Conservation (phyloP, 202 grass and related monocot genomes). For the Miscanthus sacchariflorus region DNA sequence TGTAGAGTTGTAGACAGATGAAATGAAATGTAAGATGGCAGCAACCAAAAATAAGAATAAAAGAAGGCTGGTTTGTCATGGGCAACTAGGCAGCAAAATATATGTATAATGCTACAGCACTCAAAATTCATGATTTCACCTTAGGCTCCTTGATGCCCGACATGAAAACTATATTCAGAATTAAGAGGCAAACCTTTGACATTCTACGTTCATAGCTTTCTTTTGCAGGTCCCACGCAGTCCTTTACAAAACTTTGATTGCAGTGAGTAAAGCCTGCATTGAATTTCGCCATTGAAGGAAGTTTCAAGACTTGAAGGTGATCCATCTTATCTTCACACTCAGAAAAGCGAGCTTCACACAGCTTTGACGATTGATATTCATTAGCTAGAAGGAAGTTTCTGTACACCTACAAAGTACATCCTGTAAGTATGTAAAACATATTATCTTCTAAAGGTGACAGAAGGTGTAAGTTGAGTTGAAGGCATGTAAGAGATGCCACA, state of each 20-base stretch:
- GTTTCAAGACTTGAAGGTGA: constrained; percentile 91
- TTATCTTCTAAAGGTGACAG: constrained; percentile 34
- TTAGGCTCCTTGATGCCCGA: background rate
- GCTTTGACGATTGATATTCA: constrained; percentile 95
- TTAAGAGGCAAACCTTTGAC: constrained; percentile 67
- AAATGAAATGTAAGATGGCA: constrained; percentile 26
- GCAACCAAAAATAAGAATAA: background rate
- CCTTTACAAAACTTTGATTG: constrained; percentile 81
- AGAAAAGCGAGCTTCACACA: constrained; percentile 91
- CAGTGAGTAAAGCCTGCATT: constrained; percentile 91
- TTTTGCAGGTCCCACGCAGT: constrained; percentile 88
- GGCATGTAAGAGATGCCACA: constrained; percentile 29
- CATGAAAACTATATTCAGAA: constrained; percentile 36
- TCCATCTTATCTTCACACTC: constrained; percentile 99
- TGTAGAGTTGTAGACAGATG: background rate
- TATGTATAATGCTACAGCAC: background rate
- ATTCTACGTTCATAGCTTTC: constrained; percentile 77
- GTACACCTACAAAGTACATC: constrained; percentile 81
- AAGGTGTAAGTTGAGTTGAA: constrained; percentile 39
- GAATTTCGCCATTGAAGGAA: constrained; percentile 99
- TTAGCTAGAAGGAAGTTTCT: constrained; percentile 87
- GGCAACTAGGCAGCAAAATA: constrained; percentile 5
- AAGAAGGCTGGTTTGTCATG: constrained; percentile 7
- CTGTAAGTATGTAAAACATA: constrained; percentile 74
- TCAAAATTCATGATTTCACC: background rate